Evolutionary conservation across 2,329 filamentous ascomycete species (phyloP), one percentile per base, ranked within the genome.

Genomic region (Clonostachys rhizophaga): DNA sequence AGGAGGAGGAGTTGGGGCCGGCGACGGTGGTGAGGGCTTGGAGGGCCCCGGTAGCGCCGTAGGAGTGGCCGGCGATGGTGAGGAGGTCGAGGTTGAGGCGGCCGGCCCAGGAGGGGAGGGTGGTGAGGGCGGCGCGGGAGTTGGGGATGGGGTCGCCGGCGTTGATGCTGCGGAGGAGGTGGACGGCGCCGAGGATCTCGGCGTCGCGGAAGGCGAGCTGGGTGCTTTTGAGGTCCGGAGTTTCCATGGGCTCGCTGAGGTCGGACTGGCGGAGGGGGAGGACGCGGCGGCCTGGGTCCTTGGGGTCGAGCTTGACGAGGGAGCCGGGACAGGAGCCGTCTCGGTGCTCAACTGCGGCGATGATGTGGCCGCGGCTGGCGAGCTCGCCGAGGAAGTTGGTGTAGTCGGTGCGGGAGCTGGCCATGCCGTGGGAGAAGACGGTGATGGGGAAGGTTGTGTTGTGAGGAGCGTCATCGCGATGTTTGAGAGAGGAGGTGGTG

Each of bases 11-110:
- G 8, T 16, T 30, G 14, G 36, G 68, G 48, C 42, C 51, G 68
- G 8, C 42, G 20, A 56, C 75, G 35, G 66, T 68, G 45, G 75
- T 75, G n/a, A 86, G 67, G 4, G 78, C 75, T 49, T 83, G 80
- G 17, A 86, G 67, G 0, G 79, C 82, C 4, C 79, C 74, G 0
- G 84, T 86, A 3, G 82, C 83, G 43, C 84, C 84, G 63, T 83
- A 86, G 1, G 80, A 84, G 58, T 87, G 83, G 0, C 83, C 83
- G 5, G 69, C 77, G 9, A 86, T 69, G 42, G 79, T 71, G 53
- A 84, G 71, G 35, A 75, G 70, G 42, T 75, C 67, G 20, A 69
- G 52, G 58, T 84, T 73, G 7, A 87, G 70, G 10, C 80, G 71
- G 47, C 65, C 63, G 35, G 67, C 59, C 72, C 82, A 87, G 14